These are phyloP conservation scores for Wickerhamomyces xylosicus DNA, from an alignment of 805 yeast species.

Conservation along the genomic window DNA sequence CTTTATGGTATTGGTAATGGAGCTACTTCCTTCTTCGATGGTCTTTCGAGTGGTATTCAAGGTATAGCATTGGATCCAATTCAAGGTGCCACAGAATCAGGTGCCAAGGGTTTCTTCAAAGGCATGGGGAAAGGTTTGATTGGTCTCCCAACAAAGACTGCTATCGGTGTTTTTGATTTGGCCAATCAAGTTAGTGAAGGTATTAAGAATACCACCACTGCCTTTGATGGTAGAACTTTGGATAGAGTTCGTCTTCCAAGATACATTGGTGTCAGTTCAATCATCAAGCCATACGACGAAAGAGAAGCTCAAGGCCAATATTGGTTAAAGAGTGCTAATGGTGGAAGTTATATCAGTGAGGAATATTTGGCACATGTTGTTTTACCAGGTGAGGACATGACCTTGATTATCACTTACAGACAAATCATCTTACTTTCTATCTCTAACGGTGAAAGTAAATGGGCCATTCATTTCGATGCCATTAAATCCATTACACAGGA, in stretches of 20 bases:
- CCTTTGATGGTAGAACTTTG: slow-evolving; percentile 68
- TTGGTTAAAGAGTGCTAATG: slow-evolving; percentile 78
- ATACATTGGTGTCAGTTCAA: slow-evolving; percentile 55
- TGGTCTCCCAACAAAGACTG: slow-evolving; percentile 94
- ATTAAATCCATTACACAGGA: slow-evolving; percentile 69
- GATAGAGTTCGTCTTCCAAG: slow-evolving; percentile 80
- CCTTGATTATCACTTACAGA: slow-evolving; percentile 64
- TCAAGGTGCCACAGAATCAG: slow-evolving; percentile 81
- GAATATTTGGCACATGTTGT: slow-evolving; percentile 78
- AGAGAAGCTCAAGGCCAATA: slow-evolving; percentile 91
- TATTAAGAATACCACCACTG: slow-evolving; percentile 84
- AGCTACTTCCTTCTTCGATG: slow-evolving; percentile 81
- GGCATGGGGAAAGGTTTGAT: slow-evolving; percentile 93
- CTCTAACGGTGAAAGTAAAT: slow-evolving; percentile 47
- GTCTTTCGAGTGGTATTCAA: slow-evolving; percentile 76
- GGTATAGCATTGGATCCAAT: slow-evolving; percentile 90
- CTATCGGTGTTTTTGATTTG: slow-evolving; percentile 87
- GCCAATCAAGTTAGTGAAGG: slow-evolving; percentile 93
- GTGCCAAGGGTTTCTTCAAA: slow-evolving; percentile 84
- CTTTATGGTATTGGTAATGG: slow-evolving; percentile 77
- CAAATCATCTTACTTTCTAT: slow-evolving; percentile 61
- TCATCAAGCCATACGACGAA: slow-evolving; percentile 64
- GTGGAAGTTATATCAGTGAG: slow-evolving; percentile 67
- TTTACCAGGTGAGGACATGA: slow-evolving; percentile 70
- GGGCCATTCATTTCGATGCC: slow-evolving; percentile 61